phyloP scores from a whole-genome alignment of 305 asterid genomes.

The Rubia tinctorum region DNA sequence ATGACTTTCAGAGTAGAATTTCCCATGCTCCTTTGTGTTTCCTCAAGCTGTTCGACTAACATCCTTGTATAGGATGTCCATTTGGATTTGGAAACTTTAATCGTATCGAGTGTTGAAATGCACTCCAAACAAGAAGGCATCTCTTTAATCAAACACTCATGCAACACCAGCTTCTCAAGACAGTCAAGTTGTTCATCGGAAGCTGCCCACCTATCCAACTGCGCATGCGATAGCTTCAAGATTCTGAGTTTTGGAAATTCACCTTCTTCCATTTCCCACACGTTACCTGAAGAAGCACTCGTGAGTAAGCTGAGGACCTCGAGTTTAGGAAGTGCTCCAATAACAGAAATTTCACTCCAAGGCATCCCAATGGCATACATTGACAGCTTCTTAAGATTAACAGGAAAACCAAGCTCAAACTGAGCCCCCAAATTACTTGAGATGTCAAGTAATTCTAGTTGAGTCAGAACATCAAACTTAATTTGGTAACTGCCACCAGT shows the following conservation, averaged over 20 bases:
- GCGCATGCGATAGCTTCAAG: not conserved
- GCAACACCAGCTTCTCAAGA: not conserved
- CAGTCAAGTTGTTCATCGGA: not conserved
- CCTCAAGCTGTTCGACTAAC: not conserved
- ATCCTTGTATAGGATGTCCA: not conserved
- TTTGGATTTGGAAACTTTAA: not conserved
- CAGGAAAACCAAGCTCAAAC: not conserved
- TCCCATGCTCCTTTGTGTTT: not conserved
- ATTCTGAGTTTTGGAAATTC: not conserved
- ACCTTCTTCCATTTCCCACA: not conserved
- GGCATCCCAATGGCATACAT: not conserved
- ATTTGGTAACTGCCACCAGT: not conserved
- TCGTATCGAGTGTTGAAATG: not conserved
- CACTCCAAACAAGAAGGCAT: conserved; percentile 3
- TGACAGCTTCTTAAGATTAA: not conserved
- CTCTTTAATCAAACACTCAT: not conserved
- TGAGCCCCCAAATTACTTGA: not conserved
- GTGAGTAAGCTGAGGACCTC: not conserved
- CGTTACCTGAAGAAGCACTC: not conserved
- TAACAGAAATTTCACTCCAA: not conserved
- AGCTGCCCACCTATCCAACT: not conserved
- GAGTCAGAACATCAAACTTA: not conserved
- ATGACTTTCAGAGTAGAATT: not conserved
- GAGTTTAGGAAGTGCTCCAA: not conserved
- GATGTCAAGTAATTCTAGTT: not conserved